Conservation (phyloP, 345 rosid species). For the Citrus maxima region DNA sequence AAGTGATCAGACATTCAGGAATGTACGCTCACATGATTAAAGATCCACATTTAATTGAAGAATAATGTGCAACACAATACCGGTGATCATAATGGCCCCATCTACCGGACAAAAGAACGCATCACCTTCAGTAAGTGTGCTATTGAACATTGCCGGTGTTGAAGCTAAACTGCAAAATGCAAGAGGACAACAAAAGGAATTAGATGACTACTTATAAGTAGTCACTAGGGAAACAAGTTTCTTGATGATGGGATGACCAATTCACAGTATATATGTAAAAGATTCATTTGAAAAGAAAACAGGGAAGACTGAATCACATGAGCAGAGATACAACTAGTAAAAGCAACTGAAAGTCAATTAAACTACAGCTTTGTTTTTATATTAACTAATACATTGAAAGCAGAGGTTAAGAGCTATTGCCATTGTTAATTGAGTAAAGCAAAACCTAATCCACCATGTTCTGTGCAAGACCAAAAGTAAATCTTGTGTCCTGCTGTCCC, state of each 20-base stretch:
- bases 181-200: neutral
- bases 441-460: neutral
- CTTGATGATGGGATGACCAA: neutral
- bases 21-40: neutral
- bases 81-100: constrained; percentile 98
- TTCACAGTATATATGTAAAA: neutral
- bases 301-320: neutral
- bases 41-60: constrained; percentile 1
- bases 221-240: neutral
- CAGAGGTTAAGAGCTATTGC: neutral
- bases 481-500: neutral
- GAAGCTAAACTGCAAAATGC: constrained; percentile 69
- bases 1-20: neutral
- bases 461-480: neutral
- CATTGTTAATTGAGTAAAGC: neutral
- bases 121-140: constrained; percentile 76
- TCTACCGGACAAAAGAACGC: constrained; percentile 79
- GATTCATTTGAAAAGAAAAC: neutral
- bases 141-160: constrained; percentile 99
- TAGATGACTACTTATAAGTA: neutral
- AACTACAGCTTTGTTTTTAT: neutral
- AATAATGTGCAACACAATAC: constrained; percentile 30
- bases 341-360: neutral
- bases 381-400: neutral
- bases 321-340: neutral